Base-by-base conservation (phyloP, 495 filamentous ascomycete genomes). In the Lophiotrema nucula region DNA sequence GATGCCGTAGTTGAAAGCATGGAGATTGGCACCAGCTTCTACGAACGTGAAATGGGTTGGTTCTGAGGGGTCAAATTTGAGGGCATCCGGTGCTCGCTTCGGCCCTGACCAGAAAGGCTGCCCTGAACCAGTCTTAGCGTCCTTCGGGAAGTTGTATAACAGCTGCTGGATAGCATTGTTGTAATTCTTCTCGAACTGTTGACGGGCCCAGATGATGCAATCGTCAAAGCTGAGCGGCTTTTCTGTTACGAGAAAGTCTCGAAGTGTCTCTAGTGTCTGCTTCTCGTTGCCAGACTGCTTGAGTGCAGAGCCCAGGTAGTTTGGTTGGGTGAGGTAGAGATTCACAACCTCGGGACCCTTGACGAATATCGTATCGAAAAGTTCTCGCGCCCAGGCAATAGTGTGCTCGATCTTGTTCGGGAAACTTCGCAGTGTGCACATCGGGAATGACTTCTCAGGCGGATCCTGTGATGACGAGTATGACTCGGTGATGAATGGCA, bases 361-460 rank as follows among this genome's bases (percentile, higher is more conserved):
- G 56, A 95, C 90, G 64, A 96, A 99, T 54, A 87, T 92, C 18
- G 84, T 84, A 72, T 96, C 89, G 77, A 99, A 99, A 19, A 96
- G 77, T 67, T 97, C 93, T 42, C 92, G 84, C 23, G 91, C 88
- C 95, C 95, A 99, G 19, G 95, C 95, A 70, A 99, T 99, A 4
- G 95, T 99, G 69, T 99, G 95, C 74, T 99, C 90, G 69, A 99
- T 99, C 67, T 85, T 87, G 77, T 99, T 99, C 53, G 95, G 95
- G 80, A 99, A 99, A 77, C 91, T 96, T 58, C 91, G 83, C 52
- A 99, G 77, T 3, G 95, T 99, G 71, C 95, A 99, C 89, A 96
- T 96, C 1, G 95, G 95, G 83, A 97, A 97, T 0, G 91, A 95
- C 73, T 96, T 89, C 79, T 99, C 95, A 0, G 95, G 95, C 1